phyloP scores from a whole-genome alignment of 768 basidiomycete genomes.

The Exidia glandulosa region DNA sequence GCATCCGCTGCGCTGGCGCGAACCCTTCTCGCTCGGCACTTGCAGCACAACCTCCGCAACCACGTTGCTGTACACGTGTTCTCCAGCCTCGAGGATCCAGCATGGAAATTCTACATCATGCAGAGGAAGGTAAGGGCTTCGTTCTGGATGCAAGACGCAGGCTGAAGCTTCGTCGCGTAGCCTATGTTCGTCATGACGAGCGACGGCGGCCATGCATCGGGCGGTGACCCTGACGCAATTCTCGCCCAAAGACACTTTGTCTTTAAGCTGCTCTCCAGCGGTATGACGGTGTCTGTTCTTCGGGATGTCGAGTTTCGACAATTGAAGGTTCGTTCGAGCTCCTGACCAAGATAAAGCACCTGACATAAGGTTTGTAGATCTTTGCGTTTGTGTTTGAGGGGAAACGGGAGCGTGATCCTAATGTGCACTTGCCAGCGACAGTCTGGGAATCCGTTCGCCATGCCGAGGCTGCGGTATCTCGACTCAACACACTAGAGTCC shows the following conservation, averaged over 20 bases:
- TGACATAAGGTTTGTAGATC: slow-evolving; percentile 27
- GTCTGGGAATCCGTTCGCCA: neutral
- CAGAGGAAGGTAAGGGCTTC: slow-evolving; percentile 26
- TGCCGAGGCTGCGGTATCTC: no score
- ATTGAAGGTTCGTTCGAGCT: slow-evolving; percentile 51
- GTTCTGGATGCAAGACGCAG: neutral
- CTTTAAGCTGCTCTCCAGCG: slow-evolving; percentile 35
- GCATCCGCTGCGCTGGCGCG: slow-evolving; percentile 44
- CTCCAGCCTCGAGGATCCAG: slow-evolving; percentile 29
- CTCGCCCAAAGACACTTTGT: slow-evolving; percentile 42
- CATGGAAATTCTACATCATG: slow-evolving; percentile 37
- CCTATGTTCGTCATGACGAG: slow-evolving; percentile 58
- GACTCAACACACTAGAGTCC: no score
- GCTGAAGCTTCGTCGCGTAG: slow-evolving; percentile 17
- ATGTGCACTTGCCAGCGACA: neutral
- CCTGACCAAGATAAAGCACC: neutral
- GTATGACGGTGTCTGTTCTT: slow-evolving; percentile 40
- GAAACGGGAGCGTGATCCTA: slow-evolving; percentile 12
- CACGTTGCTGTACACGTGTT: slow-evolving; percentile 36
- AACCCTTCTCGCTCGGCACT: slow-evolving; percentile 38
- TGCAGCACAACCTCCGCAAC: slow-evolving; percentile 23
- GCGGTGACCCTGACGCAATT: slow-evolving; percentile 11
- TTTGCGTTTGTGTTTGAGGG: slow-evolving; percentile 47
- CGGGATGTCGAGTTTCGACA: slow-evolving; percentile 49
- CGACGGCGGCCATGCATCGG: slow-evolving; percentile 32